phyloP scores from a whole-genome alignment of 495 filamentous ascomycete genomes.

The Penicillium bovifimosum region DNA sequence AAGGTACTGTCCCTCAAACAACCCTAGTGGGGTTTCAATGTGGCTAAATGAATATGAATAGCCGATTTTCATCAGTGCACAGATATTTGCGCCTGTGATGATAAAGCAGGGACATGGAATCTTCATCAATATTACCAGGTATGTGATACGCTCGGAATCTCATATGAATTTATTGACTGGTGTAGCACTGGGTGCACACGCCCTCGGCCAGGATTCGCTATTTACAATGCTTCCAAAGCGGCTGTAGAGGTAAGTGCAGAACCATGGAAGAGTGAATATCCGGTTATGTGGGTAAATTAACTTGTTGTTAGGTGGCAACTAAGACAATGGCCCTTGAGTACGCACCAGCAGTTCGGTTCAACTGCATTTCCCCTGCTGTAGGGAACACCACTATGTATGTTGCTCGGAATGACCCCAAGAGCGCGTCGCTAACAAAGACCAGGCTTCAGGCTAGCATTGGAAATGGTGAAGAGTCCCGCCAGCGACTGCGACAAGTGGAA shows the following conservation, averaged over 20 bases:
- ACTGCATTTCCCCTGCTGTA: conserved; percentile 11
- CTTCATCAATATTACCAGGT: conserved; percentile 11
- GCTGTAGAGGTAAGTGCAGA: conserved; percentile 31
- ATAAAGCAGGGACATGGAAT: conserved; percentile 8
- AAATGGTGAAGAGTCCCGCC: background rate
- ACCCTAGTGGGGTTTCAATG: background rate
- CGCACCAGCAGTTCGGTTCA: conserved; percentile 8
- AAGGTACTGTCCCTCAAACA: conserved; percentile 5
- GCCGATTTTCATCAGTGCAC: conserved; percentile 8
- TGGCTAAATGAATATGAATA: background rate
- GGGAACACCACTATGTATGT: conserved; percentile 10
- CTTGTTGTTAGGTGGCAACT: conserved; percentile 6
- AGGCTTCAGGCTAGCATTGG: conserved; percentile 3
- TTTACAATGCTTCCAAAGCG: conserved; percentile 38
- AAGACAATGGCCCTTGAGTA: conserved; percentile 22
- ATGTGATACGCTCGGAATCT: background rate
- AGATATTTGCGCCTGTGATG: conserved; percentile 7
- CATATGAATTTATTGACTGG: background rate
- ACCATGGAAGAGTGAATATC: background rate
- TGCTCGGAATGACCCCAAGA: background rate
- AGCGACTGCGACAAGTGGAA: background rate
- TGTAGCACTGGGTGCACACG: conserved; percentile 6
- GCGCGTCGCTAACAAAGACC: background rate
- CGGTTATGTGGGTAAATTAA: background rate
- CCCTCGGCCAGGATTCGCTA: conserved; percentile 2